Conservation (phyloP, 1,139 yeast genomes). For the Sugiyamaella xylanicola region DNA sequence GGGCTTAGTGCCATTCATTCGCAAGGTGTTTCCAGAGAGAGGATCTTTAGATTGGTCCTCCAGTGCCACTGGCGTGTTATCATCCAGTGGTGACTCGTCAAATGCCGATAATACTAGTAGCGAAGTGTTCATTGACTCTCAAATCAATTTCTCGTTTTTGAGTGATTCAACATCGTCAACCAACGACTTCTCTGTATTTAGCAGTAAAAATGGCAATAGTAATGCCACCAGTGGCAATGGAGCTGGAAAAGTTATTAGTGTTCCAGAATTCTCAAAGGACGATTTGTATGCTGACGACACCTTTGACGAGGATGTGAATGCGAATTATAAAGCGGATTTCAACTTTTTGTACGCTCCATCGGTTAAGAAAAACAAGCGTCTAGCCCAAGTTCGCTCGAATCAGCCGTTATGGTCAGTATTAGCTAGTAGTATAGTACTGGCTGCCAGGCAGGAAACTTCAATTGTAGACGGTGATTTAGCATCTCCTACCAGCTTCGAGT, state of each 20-base stretch:
- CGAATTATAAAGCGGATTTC: slow-evolving; percentile 23
- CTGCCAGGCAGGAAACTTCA: slow-evolving; percentile 40
- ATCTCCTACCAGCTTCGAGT: slow-evolving; percentile 10
- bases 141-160: slow-evolving; percentile 7
- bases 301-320: slow-evolving; percentile 2
- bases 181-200: slow-evolving; percentile 9
- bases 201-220: not conserved
- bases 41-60: slow-evolving; percentile 20
- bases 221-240: slow-evolving; percentile 3
- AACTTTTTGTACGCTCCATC: slow-evolving; percentile 31
- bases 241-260: slow-evolving; percentile 16
- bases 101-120: slow-evolving; percentile 17
- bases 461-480: slow-evolving; percentile 17
- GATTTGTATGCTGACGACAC: slow-evolving; percentile 7
- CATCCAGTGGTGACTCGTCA: slow-evolving; percentile 13
- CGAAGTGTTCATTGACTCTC: slow-evolving; percentile 18
- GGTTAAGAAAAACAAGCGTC: slow-evolving; percentile 33
- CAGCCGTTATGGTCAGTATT: slow-evolving; percentile 45
- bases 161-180: slow-evolving; percentile 6
- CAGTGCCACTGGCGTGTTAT: slow-evolving; percentile 14
- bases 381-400: slow-evolving; percentile 35
- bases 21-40: slow-evolving; percentile 33
- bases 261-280: slow-evolving; percentile 18
- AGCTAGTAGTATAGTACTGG: slow-evolving; percentile 42
- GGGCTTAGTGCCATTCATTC: slow-evolving; percentile 36